Evolutionary conservation across 2,329 filamentous ascomycete genomes (phyloP).

Genomic region (Calonectria leucothoes): DNA sequence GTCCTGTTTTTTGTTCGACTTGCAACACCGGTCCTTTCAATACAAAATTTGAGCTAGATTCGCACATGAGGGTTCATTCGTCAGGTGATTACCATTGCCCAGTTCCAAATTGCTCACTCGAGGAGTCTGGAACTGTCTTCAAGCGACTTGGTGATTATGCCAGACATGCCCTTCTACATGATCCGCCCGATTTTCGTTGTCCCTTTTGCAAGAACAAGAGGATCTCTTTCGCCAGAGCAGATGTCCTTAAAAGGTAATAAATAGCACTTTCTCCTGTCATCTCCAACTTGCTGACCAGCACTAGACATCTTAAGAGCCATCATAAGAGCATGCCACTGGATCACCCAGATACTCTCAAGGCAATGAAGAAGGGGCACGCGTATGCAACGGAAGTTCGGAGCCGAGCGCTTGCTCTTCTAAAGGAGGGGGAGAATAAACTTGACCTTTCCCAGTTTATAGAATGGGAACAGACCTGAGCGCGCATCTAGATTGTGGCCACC

Average conservation of each 20-base stretch:
- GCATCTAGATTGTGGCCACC: neutral
- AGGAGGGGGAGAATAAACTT: neutral
- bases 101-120: neutral
- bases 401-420: neutral
- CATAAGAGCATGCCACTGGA: neutral
- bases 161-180: neutral
- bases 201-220: neutral
- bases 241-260: neutral
- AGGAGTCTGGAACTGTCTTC: neutral
- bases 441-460: neutral
- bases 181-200: neutral
- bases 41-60: neutral
- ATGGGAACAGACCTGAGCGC: neutral
- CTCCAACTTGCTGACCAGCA: neutral
- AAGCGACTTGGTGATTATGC: neutral
- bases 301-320: neutral
- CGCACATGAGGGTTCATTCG: neutral
- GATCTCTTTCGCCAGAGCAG: neutral
- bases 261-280: neutral
- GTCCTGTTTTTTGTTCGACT: neutral
- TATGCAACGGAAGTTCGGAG: neutral
- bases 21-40: neutral
- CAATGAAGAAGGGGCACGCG: neutral
- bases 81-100: neutral
- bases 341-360: neutral